phyloP scores from a whole-genome alignment of 345 rosid genomes.

The Gossypium arboreum region DNA sequence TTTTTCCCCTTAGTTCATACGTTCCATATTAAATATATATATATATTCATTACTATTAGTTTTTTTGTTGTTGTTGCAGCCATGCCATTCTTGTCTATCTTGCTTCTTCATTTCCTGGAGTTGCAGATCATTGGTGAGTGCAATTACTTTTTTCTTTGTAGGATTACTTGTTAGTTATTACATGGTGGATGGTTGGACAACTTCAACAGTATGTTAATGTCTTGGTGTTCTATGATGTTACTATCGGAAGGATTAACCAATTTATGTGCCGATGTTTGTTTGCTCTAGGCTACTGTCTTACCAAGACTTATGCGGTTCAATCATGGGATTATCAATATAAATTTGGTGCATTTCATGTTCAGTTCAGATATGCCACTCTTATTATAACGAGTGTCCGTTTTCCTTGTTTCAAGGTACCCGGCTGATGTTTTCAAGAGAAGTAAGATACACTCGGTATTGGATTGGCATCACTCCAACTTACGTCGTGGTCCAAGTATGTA shows the following conservation, averaged over 20 bases:
- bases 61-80: constrained; percentile 35
- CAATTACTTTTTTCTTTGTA: not conserved
- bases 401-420: constrained; percentile 57
- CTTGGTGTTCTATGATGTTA: not conserved
- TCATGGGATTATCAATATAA: not conserved
- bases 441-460: constrained; percentile 73
- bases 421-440: constrained; percentile 77
- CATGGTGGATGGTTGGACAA: not conserved
- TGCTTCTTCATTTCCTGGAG: constrained; percentile 67
- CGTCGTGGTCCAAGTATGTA: not conserved
- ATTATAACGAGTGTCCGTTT: not conserved
- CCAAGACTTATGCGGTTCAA: not conserved
- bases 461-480: constrained; percentile 14
- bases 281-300: not conserved
- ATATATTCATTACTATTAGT: not conserved
- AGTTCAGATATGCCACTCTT: not conserved
- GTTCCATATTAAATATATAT: not conserved
- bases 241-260: not conserved
- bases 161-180: no score
- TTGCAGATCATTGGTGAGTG: constrained; percentile 75
- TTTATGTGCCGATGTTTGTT: not conserved
- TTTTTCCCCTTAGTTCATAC: not conserved
- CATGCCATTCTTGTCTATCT: constrained; percentile 82
- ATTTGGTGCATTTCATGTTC: not conserved
- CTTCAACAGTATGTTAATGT: not conserved